Percentiles rank a stretch among this genome's conserved stretches.
phyloP scores from a whole-genome alignment of 1,284 basidiomycete species.

The Ceratobasidium sp. region DNA sequence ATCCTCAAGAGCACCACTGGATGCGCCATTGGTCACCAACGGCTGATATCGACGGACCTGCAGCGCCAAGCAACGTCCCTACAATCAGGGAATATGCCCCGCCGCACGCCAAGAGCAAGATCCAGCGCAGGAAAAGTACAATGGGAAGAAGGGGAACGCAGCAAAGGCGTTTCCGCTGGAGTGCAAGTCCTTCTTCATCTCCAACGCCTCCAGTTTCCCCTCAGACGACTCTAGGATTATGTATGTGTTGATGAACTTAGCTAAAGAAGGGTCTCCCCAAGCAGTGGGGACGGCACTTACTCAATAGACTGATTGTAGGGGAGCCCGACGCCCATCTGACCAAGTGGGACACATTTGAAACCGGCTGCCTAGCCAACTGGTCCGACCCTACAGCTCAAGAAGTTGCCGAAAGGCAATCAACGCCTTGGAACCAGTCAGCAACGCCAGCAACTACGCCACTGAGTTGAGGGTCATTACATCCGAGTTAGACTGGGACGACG shows the following conservation, averaged over 20 bases:
- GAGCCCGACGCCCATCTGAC: neutral
- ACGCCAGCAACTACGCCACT: neutral
- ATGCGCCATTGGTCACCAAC: too few relatives aligned
- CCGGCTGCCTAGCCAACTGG: neutral
- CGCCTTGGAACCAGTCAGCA: neutral
- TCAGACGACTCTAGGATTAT: constrained; percentile 10
- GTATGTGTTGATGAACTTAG: constrained; percentile 26
- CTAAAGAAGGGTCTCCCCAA: constrained; percentile 15
- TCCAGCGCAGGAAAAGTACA: neutral
- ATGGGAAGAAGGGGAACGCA: constrained; percentile 18
- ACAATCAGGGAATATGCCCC: too few relatives aligned
- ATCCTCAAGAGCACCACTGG: too few relatives aligned
- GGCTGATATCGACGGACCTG: too few relatives aligned
- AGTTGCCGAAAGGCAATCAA: constrained; percentile 1
- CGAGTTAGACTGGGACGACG: neutral
- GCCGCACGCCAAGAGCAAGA: neutral
- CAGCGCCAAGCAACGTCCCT: too few relatives aligned
- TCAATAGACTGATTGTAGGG: neutral
- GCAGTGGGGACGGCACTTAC: constrained; percentile 16
- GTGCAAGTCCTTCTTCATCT: neutral
- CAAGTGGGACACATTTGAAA: neutral
- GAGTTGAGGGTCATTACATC: neutral
- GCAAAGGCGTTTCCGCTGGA: constrained; percentile 3
- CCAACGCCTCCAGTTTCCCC: neutral
- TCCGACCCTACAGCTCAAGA: neutral